These are phyloP conservation scores for Elsinoe ampelina DNA, from an alignment of 2,329 filamentous ascomycete genomes.

Conservation along the genomic window DNA sequence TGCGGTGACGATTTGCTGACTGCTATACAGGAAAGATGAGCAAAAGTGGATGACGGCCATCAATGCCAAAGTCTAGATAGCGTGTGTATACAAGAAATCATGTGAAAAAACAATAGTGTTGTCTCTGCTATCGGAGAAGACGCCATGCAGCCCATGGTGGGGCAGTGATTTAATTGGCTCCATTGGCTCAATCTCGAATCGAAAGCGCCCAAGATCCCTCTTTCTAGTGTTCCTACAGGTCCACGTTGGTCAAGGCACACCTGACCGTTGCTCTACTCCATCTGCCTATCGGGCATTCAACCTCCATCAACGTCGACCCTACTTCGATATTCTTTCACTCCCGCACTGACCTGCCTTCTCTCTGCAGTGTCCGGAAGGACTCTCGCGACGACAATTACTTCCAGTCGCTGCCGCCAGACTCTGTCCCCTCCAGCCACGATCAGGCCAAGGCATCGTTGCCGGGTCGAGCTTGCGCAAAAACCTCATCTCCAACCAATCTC, in stretches of 20 bases:
- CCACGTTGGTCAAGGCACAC: no score
- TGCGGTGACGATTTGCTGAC: conserved; percentile 19
- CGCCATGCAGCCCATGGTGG: not conserved
- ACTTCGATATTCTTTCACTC: conserved; percentile 8
- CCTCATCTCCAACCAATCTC: not conserved
- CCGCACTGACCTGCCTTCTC: not conserved
- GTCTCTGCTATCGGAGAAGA: not conserved
- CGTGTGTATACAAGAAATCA: no score
- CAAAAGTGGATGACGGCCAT: conserved; percentile 80
- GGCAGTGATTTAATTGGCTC: not conserved
- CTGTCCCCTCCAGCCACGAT: not conserved
- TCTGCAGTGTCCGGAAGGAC: not conserved
- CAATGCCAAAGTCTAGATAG: conserved; percentile 29
- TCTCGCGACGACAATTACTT: not conserved
- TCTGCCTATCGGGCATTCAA: conserved; percentile 3
- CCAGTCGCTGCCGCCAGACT: not conserved
- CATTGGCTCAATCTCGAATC: no score
- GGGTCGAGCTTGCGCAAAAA: conserved; percentile 1
- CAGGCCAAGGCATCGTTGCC: not conserved
- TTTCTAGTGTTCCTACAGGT: no score
- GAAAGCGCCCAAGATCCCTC: no score
- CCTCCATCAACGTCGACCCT: conserved; percentile 5
- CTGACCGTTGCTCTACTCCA: not conserved
- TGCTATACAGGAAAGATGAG: conserved; percentile 54
- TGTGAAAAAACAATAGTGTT: not conserved